Conservation (phyloP, 2,329 filamentous ascomycete genomes). For the Dactylellina leptospora region DNA sequence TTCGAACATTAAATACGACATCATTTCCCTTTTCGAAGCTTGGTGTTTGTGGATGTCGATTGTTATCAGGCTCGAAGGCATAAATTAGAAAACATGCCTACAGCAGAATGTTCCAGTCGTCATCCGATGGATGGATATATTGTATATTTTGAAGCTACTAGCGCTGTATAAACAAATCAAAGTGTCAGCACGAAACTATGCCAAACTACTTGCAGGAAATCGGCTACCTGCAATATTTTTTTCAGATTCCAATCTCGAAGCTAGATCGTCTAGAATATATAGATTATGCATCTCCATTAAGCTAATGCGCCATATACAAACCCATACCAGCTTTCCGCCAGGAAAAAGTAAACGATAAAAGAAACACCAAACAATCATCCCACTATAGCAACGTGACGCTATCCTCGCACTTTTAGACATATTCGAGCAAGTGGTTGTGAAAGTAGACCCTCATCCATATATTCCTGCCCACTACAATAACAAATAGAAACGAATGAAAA, state of each 20-base stretch:
- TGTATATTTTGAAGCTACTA: conserved; percentile 32
- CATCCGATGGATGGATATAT: neutral
- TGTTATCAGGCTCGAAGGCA: neutral
- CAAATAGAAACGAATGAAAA: conserved; percentile 1
- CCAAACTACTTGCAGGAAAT: neutral
- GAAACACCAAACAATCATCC: neutral
- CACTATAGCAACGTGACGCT: no score
- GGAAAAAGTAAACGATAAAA: neutral
- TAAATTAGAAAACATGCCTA: no score
- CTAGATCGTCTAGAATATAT: neutral
- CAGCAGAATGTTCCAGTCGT: no score
- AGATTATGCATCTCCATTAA: conserved; percentile 20
- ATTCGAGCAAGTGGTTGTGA: no score
- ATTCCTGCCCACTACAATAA: neutral
- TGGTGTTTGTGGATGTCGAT: no score
- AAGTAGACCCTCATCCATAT: no score
- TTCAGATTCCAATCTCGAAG: no score
- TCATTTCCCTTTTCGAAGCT: no score
- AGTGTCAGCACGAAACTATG: neutral
- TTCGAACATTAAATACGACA: conserved; percentile 87
- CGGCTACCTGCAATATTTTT: neutral
- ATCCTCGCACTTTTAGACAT: no score
- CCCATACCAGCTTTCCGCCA: conserved; percentile 21
- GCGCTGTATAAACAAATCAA: conserved; percentile 38
- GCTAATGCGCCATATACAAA: conserved; percentile 46